Conservation (phyloP, 2,329 filamentous ascomycete genomes). For the Chaetomium olivaceum region DNA sequence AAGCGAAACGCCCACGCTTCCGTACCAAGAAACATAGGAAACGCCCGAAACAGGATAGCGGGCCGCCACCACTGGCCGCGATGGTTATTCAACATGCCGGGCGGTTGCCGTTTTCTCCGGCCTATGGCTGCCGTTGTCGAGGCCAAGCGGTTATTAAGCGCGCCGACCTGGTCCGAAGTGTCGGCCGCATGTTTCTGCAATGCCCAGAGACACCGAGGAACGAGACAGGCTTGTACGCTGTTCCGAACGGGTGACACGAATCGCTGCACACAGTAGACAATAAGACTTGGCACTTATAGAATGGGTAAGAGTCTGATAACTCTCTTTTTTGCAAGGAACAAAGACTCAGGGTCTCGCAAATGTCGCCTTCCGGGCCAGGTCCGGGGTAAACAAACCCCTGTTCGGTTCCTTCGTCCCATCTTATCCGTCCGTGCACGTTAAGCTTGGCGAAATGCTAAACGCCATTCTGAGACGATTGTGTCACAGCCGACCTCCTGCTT, state of each 20-base stretch:
- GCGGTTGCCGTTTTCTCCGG: conserved; percentile 19
- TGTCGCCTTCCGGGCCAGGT: conserved; percentile 5
- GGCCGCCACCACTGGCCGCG: conserved; percentile 3
- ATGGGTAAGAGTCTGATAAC: background rate
- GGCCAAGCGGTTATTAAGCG: conserved; percentile 25
- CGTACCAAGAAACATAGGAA: conserved; percentile 3
- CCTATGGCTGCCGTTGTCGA: conserved; percentile 14
- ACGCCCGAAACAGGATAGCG: conserved; percentile 15
- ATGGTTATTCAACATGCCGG: conserved; percentile 21
- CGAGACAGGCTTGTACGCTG: background rate
- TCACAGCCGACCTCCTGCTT: conserved; percentile 42
- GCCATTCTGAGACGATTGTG: conserved; percentile 52
- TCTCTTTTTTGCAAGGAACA: background rate
- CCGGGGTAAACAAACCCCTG: conserved; percentile 15
- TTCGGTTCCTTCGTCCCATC: conserved; percentile 21
- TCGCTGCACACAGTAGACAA: background rate
- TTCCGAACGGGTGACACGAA: background rate
- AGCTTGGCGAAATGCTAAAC: conserved; percentile 44
- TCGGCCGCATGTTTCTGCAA: conserved; percentile 20
- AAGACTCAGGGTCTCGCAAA: background rate
- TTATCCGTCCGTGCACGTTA: conserved; percentile 30
- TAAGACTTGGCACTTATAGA: background rate
- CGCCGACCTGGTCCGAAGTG: conserved; percentile 13
- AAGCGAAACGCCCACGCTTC: conserved; percentile 1
- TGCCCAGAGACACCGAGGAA: background rate